phyloP scores from a whole-genome alignment of 768 basidiomycete genomes.

The Serpula lacrymans region DNA sequence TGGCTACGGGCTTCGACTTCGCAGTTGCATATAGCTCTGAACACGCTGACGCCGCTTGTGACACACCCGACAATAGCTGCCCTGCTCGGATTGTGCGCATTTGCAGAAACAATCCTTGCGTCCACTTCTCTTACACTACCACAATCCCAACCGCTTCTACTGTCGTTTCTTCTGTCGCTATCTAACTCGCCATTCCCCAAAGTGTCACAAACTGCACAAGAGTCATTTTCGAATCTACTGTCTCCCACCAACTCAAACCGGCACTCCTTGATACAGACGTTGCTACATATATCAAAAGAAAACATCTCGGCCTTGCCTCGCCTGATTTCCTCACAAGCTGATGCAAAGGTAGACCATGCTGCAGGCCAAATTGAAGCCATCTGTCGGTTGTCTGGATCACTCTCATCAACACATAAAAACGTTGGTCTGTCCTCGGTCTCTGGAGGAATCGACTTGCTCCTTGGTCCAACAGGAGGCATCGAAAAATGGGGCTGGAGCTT shows the following conservation, averaged over 20 bases:
- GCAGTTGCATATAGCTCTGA: constrained; percentile 81
- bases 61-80: constrained; percentile 71
- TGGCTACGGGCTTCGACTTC: constrained; percentile 84
- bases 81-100: constrained; percentile 50
- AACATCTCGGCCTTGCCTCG: constrained; percentile 70
- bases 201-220: constrained; percentile 48
- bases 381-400: constrained; percentile 43
- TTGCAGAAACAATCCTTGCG: constrained; percentile 54
- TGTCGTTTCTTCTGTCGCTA: constrained; percentile 73
- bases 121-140: constrained; percentile 62
- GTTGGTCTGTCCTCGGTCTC: constrained; percentile 42
- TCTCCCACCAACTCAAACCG: constrained; percentile 33
- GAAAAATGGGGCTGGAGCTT: constrained; percentile 93
- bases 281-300: constrained; percentile 62
- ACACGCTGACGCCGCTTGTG: constrained; percentile 66
- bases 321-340: constrained; percentile 64
- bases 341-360: constrained; percentile 68
- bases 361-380: constrained; percentile 69
- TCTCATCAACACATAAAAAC: constrained; percentile 10
- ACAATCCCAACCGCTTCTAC: constrained; percentile 60
- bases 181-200: constrained; percentile 54
- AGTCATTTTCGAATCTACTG: constrained; percentile 46
- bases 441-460: constrained; percentile 52
- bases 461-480: constrained; percentile 80
- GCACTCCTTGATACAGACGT: constrained; percentile 47